Conservation (phyloP, 202 grass and related monocot genomes). For the Musa balbisiana region DNA sequence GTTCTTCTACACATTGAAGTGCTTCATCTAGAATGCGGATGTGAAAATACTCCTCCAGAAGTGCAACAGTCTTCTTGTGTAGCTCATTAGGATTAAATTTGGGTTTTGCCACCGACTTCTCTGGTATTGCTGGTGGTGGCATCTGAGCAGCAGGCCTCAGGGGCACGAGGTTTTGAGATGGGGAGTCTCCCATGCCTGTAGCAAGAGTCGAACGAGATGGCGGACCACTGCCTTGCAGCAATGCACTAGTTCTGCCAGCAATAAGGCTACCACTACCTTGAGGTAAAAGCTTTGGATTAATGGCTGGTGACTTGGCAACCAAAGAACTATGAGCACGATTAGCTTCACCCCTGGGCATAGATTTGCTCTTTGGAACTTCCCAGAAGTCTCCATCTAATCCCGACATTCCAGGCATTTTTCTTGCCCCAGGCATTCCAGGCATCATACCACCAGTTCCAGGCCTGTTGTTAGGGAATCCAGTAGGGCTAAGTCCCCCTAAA, state of each 20-base stretch:
- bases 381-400: conserved; percentile 84
- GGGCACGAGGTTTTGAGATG: conserved; percentile 27
- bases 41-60: conserved; percentile 92
- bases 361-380: conserved; percentile 78
- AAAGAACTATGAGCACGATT: conserved; percentile 31
- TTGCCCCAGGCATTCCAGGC: conserved; percentile 93
- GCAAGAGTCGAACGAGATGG: conserved; percentile 31
- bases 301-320: conserved; percentile 36
- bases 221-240: conserved; percentile 33
- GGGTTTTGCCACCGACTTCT: conserved; percentile 32
- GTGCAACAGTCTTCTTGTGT: conserved; percentile 76
- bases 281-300: conserved; percentile 71
- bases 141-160: conserved; percentile 34
- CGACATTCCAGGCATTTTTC: conserved; percentile 99
- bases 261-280: conserved; percentile 65
- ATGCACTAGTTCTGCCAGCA: conserved; percentile 67
- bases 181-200: conserved; percentile 20
- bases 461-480: conserved; percentile 29
- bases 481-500: conserved; percentile 44
- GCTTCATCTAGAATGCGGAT: conserved; percentile 84
- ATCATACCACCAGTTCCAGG: conserved; percentile 96
- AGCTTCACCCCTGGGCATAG: conserved; percentile 59
- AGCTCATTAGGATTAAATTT: conserved; percentile 45
- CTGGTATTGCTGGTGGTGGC: conserved; percentile 31
- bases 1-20: conserved; percentile 86